A percentile compares a stretch with the other conserved stretches of the same genome.
Evolutionary conservation across 495 filamentous ascomycete species (phyloP).

Genomic region (Aspergillus funiculosus): DNA sequence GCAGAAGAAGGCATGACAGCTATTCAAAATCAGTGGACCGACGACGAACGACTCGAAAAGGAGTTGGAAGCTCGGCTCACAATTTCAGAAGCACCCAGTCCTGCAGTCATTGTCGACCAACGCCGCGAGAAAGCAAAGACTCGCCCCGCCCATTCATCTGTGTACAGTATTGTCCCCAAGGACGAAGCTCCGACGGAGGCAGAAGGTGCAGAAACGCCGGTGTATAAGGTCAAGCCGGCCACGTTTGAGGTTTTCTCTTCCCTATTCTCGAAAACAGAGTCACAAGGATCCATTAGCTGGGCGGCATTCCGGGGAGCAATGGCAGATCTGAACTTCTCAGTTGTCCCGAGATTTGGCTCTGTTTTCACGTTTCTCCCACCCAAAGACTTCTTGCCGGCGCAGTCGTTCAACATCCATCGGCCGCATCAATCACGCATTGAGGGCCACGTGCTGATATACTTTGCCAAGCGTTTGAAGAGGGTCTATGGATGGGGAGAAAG

Average conservation of each 20-base stretch:
- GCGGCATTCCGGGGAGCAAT: slow-evolving; percentile 30
- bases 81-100: slow-evolving; percentile 9
- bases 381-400: not conserved
- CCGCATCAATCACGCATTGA: slow-evolving; percentile 12
- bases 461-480: slow-evolving; percentile 11
- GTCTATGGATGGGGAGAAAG: slow-evolving; percentile 14
- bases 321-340: slow-evolving; percentile 21
- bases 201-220: not conserved
- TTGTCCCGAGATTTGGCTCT: slow-evolving; percentile 9
- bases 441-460: slow-evolving; percentile 9
- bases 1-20: slow-evolving; percentile 25
- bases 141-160: slow-evolving; percentile 24
- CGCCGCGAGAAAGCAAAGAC: slow-evolving; percentile 34
- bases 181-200: not conserved
- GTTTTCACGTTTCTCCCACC: slow-evolving; percentile 4
- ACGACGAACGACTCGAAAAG: slow-evolving; percentile 9
- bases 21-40: not conserved
- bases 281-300: slow-evolving; percentile 30
- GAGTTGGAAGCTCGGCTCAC: slow-evolving; percentile 11
- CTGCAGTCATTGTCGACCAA: slow-evolving; percentile 13
- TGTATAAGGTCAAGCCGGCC: slow-evolving; percentile 22
- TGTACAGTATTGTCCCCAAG: slow-evolving; percentile 22
- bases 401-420: slow-evolving; percentile 8
- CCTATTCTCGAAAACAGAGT: slow-evolving; percentile 19
- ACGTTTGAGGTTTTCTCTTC: slow-evolving; percentile 27